phyloP scores from a whole-genome alignment of 148 eudicot species.

The Camellia sinensis region DNA sequence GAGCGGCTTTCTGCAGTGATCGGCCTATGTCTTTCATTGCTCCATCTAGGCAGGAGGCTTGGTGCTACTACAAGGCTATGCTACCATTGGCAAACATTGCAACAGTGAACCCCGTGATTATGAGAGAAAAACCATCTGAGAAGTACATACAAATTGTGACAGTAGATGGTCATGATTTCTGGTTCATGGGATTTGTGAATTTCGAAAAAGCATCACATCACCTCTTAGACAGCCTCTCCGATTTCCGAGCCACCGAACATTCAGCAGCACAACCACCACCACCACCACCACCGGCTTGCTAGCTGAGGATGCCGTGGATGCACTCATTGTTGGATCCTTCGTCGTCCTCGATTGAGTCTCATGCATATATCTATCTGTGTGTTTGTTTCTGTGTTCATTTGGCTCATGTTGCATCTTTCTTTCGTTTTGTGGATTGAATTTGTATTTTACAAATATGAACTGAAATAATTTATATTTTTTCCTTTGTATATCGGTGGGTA shows the following conservation, averaged over 20 bases:
- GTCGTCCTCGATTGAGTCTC: not conserved
- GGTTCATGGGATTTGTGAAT: conserved; percentile 83
- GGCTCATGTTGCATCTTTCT: no score
- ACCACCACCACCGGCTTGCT: conserved; percentile 4
- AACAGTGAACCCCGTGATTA: conserved; percentile 38
- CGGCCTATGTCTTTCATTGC: conserved; percentile 55
- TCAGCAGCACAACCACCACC: not conserved
- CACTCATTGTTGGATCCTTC: not conserved
- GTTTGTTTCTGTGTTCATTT: no score
- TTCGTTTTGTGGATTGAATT: no score
- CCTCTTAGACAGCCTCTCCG: conserved; percentile 34
- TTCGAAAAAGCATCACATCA: conserved; percentile 62
- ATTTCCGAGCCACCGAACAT: conserved; percentile 28
- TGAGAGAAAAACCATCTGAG: conserved; percentile 48
- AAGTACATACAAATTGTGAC: conserved; percentile 62
- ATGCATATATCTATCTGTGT: no score
- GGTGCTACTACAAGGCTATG: conserved; percentile 86
- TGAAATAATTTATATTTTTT: no score
- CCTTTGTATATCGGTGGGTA: no score
- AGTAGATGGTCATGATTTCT: conserved; percentile 61
- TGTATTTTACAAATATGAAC: no score
- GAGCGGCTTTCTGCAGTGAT: conserved; percentile 73
- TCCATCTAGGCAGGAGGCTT: conserved; percentile 62
- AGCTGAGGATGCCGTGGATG: not conserved
- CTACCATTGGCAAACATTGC: conserved; percentile 49